Percentiles rank a stretch among this genome's conserved stretches.
These are phyloP conservation scores for Pleurotus eryngii DNA, from an alignment of 768 basidiomycete species.

Conservation along the genomic window DNA sequence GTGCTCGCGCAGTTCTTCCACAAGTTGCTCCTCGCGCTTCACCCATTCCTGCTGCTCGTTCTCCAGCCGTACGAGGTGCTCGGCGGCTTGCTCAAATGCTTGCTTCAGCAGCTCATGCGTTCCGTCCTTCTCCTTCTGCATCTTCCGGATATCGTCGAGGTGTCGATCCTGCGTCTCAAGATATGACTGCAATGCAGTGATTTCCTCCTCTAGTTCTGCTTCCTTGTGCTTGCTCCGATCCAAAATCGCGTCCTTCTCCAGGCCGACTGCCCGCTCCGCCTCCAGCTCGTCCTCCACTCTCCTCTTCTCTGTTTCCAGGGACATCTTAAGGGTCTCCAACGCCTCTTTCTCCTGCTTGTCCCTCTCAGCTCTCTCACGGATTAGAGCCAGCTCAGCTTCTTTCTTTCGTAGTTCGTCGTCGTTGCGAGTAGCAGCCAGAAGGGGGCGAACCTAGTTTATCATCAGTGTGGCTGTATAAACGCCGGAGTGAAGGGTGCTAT, in stretches of 20 bases:
- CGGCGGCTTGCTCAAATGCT: conserved; percentile 81
- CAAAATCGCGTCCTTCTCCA: conserved; percentile 82
- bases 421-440: conserved; percentile 87
- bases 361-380: conserved; percentile 82
- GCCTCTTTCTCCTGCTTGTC: conserved; percentile 80
- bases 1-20: conserved; percentile 52
- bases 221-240: conserved; percentile 86
- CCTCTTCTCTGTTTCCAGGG: conserved; percentile 79
- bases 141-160: conserved; percentile 71
- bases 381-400: conserved; percentile 75
- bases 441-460: conserved; percentile 70
- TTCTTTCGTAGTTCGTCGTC: conserved; percentile 91
- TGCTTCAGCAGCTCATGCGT: conserved; percentile 67
- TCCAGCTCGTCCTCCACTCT: conserved; percentile 79
- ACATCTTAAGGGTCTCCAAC: conserved; percentile 76
- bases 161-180: conserved; percentile 84
- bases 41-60: conserved; percentile 68
- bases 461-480: conserved; percentile 8
- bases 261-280: conserved; percentile 71
- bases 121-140: conserved; percentile 79
- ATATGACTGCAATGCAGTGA: conserved; percentile 74
- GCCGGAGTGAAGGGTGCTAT: conserved; percentile 5
- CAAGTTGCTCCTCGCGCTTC: conserved; percentile 59
- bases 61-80: conserved; percentile 82
- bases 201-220: conserved; percentile 81